A percentile compares a stretch with the other conserved stretches of the same genome.
These are phyloP conservation scores for Acacia acuminata DNA, from an alignment of 306 rosid genomes.

Conservation along the genomic window DNA sequence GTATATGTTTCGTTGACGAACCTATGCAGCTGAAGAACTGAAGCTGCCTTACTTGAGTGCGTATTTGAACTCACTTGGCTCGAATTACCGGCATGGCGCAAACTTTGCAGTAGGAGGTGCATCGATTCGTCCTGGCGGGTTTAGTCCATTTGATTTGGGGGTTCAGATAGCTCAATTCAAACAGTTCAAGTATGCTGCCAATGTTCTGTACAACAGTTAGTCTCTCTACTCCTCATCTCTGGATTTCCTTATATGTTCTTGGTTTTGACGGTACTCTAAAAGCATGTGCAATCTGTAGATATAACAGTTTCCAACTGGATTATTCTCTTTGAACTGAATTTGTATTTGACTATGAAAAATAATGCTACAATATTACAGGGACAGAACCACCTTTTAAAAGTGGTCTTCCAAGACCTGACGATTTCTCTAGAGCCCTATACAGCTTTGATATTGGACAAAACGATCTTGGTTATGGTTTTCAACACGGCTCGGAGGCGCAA, in stretches of 20 bases:
- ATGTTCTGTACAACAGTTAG: conserved; percentile 58
- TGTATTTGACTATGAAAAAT: conserved; percentile 13
- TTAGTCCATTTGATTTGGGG: conserved; percentile 77
- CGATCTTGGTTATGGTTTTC: conserved; percentile 64
- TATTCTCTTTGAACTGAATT: not conserved
- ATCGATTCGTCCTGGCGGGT: conserved; percentile 69
- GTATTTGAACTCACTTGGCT: conserved; percentile 78
- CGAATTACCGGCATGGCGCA: conserved; percentile 78
- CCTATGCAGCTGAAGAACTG: conserved; percentile 73
- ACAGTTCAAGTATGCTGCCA: conserved; percentile 62
- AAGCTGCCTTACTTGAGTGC: conserved; percentile 75
- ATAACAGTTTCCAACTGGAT: not conserved
- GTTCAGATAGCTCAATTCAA: conserved; percentile 72
- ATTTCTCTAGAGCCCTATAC: conserved; percentile 73
- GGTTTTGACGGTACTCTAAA: not conserved
- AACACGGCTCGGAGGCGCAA: conserved; percentile 54
- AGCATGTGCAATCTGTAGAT: not conserved
- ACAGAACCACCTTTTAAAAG: conserved; percentile 39
- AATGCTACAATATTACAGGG: conserved; percentile 35
- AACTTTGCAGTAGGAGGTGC: conserved; percentile 85
- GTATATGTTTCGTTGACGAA: not conserved
- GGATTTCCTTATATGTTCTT: conserved; percentile 12
- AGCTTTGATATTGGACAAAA: conserved; percentile 89
- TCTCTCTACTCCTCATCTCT: conserved; percentile 24
- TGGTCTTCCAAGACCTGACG: conserved; percentile 69